Evolutionary conservation across 306 rosid genomes (phyloP), one percentile per base, ranked within the genome.

Genomic region (Purshia tridentata): DNA sequence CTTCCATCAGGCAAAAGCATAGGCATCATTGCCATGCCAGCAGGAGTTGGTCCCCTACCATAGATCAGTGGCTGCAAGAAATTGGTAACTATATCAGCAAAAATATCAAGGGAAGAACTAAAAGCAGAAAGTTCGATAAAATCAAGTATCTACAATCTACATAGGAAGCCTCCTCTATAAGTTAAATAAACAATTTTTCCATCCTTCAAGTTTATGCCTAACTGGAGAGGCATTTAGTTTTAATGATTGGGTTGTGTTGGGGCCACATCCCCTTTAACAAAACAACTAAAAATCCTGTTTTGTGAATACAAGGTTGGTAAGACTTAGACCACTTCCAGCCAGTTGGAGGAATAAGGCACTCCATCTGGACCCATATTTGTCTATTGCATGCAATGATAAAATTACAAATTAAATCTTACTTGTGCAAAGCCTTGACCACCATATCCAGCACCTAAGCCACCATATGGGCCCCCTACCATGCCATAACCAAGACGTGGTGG

Each of bases 1-100:
- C 87, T 84, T 75, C 93, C 93, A 76, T 88, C 91, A 0, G 93
- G 91, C 46, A 88, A 81, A 72, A 86, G 86, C 91, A 88, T 86
- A 54, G 93, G 93, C 88, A 81, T 85, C 96, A 88, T 86, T 40
- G 84, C 72, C 89, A 83, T 84, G 65, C 90, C 88, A 60, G 90
- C 81, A 68, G 88, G 85, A 41, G 81, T 66, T 49, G 85, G 82
- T 57, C 96, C 96, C 16, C 83, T 37, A 50, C 93, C 96, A 50
- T 84, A 86, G 72, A 84, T 83, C 45, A 86, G 72, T 29, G 96
- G 93, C 96, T 90, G 82, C 88, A 88, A 59, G 73, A 61, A 77
- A 79, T 56, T 69, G 61, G 67, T 52, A 73, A 68, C 70, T 57
- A 72, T 59, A 69, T 83, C 65, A 78, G 88, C 65, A 67, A 72